Percentiles rank a stretch among this genome's conserved stretches.
phyloP scores from a whole-genome alignment of 2,329 filamentous ascomycete species.

The Mariannaea sp. region DNA sequence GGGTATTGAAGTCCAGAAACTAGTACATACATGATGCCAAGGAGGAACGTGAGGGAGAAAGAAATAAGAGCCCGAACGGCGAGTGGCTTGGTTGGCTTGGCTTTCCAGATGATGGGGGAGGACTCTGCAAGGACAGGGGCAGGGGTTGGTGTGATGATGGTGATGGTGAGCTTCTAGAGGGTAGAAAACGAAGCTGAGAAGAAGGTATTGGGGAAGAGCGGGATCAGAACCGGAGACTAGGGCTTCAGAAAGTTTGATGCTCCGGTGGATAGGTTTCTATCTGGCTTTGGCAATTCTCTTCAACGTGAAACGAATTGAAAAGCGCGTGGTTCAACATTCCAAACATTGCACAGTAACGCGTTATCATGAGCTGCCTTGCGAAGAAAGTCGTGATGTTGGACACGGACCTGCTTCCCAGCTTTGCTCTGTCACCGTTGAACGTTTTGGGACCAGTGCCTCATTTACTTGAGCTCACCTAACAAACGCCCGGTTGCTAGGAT shows the following conservation, averaged over 20 bases:
- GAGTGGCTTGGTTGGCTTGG: neutral
- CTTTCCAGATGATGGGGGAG: neutral
- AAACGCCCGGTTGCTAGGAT: neutral
- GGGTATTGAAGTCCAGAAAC: no score
- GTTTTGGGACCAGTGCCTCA: no score
- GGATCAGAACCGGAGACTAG: conserved; percentile 28
- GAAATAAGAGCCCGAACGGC: no score
- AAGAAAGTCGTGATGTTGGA: no score
- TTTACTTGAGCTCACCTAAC: neutral
- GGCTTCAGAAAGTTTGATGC: conserved; percentile 11
- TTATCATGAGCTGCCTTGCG: no score
- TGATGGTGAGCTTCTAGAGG: neutral
- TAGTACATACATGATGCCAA: no score
- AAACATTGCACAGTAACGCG: no score
- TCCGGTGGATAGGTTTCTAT: conserved; percentile 18
- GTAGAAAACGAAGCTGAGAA: neutral
- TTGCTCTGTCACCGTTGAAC: no score
- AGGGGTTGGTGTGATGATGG: neutral
- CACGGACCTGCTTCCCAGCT: no score
- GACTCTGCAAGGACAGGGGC: no score
- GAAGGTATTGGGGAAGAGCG: conserved; percentile 17
- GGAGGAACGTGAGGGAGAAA: no score
- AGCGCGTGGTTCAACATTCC: conserved; percentile 1
- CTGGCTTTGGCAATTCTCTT: conserved; percentile 23
- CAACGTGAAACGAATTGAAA: conserved; percentile 9